Evolutionary conservation across 2,329 filamentous ascomycete genomes (phyloP).

Genomic region (Huntiella abstrusa): DNA sequence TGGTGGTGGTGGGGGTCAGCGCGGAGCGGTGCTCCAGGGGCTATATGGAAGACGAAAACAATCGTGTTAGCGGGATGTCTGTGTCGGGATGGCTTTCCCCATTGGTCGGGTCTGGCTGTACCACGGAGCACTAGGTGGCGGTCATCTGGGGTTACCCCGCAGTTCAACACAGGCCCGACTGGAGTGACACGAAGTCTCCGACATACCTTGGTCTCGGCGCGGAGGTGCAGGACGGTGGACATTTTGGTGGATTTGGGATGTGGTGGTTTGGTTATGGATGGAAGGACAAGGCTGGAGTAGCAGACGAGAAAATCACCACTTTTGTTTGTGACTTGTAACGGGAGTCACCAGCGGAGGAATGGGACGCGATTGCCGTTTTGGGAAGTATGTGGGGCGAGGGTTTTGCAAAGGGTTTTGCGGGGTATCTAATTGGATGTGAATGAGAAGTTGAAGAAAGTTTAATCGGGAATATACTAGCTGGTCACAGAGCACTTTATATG

Average conservation of each 20-base stretch:
- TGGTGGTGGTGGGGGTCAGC: slow-evolving; percentile 21
- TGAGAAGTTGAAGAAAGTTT: too few relatives aligned
- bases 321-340: too few relatives aligned
- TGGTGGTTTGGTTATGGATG: neutral
- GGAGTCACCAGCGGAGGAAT: too few relatives aligned
- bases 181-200: too few relatives aligned
- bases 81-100: slow-evolving; percentile 14
- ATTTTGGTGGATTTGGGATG: slow-evolving; percentile 10
- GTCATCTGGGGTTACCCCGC: neutral
- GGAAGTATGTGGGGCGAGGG: too few relatives aligned
- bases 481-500: too few relatives aligned
- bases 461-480: too few relatives aligned
- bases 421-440: too few relatives aligned
- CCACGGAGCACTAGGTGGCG: neutral
- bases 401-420: too few relatives aligned
- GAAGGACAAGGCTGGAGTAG: neutral
- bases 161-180: too few relatives aligned
- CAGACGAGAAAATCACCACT: too few relatives aligned
- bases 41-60: slow-evolving; percentile 13
- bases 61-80: neutral
- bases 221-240: slow-evolving; percentile 24
- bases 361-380: too few relatives aligned
- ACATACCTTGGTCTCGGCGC: slow-evolving; percentile 30
- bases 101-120: neutral
- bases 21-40: slow-evolving; percentile 33